Percentiles rank a stretch among this genome's conserved stretches.
These are phyloP conservation scores for Acacia pycnantha DNA, from an alignment of 331 rosid genomes.

Conservation along the genomic window DNA sequence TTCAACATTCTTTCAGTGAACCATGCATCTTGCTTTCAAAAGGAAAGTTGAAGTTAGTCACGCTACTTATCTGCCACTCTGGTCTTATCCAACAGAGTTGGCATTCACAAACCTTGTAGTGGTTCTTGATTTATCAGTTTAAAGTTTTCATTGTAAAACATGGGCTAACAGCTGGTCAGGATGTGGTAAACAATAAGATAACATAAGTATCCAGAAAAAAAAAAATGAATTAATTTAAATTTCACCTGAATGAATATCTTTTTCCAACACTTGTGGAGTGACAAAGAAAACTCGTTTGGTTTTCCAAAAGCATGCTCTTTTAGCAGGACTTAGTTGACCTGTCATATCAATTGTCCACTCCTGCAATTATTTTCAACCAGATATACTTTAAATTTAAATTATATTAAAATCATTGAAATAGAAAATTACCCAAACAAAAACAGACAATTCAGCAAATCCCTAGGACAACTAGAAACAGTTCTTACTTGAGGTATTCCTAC, in stretches of 20 bases:
- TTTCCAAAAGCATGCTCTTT: constrained; percentile 89
- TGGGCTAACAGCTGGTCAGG: neutral
- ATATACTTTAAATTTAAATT: constrained; percentile 23
- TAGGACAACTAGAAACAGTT: constrained; percentile 18
- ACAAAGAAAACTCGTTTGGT: constrained; percentile 92
- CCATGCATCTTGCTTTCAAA: neutral
- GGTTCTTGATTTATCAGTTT: neutral
- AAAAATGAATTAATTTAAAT: constrained; percentile 24
- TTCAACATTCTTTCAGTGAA: neutral
- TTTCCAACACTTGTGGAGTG: constrained; percentile 97
- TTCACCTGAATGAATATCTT: constrained; percentile 91
- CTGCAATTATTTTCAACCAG: constrained; percentile 51
- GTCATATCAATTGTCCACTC: constrained; percentile 97
- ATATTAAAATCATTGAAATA: neutral
- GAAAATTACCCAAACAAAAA: constrained; percentile 1
- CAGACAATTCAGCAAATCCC: neutral
- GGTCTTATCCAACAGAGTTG: neutral
- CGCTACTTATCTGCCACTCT: neutral
- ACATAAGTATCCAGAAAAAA: constrained; percentile 4
- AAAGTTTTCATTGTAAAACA: constrained; percentile 8
- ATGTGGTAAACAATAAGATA: neutral
- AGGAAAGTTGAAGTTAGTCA: neutral
- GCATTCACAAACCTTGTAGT: neutral
- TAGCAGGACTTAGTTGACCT: constrained; percentile 82
- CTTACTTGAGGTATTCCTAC: constrained; percentile 95